Percentiles rank a stretch among this genome's conserved stretches.
phyloP scores from a whole-genome alignment of 176 grass and related monocot species.

The Carex scoparia region DNA sequence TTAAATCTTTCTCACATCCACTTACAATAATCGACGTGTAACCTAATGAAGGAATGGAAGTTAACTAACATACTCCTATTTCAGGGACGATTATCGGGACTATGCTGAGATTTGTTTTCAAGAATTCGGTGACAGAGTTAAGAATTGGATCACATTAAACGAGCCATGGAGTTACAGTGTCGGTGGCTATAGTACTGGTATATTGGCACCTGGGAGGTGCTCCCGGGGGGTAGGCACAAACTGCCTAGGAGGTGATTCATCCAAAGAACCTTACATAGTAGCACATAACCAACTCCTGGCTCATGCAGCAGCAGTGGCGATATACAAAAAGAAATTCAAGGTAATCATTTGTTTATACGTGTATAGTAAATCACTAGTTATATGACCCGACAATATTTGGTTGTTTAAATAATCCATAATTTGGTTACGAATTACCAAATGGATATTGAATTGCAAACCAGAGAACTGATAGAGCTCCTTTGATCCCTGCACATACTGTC shows the following conservation, averaged over 20 bases:
- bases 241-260: slow-evolving; percentile 58
- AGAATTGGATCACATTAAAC: slow-evolving; percentile 86
- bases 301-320: slow-evolving; percentile 53
- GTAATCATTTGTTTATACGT: slow-evolving; percentile 14
- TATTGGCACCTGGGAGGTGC: slow-evolving; percentile 67
- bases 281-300: slow-evolving; percentile 67
- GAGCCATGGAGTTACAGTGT: slow-evolving; percentile 78
- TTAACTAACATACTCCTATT: slow-evolving; percentile 4
- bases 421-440: background rate
- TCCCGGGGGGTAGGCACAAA: slow-evolving; percentile 24
- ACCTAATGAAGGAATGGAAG: background rate
- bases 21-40: background rate
- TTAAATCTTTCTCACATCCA: background rate
- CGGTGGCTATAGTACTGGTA: slow-evolving; percentile 45
- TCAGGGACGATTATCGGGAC: slow-evolving; percentile 62
- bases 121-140: slow-evolving; percentile 76
- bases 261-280: slow-evolving; percentile 66
- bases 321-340: slow-evolving; percentile 66
- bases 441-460: background rate
- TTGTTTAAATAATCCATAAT: background rate
- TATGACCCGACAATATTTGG: background rate
- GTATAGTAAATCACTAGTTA: background rate
- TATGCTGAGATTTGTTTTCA: slow-evolving; percentile 67
- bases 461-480: background rate
- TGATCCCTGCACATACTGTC: background rate